Conservation (phyloP, 73 alveolate genomes). For the Symbiodinium pilosum region DNA sequence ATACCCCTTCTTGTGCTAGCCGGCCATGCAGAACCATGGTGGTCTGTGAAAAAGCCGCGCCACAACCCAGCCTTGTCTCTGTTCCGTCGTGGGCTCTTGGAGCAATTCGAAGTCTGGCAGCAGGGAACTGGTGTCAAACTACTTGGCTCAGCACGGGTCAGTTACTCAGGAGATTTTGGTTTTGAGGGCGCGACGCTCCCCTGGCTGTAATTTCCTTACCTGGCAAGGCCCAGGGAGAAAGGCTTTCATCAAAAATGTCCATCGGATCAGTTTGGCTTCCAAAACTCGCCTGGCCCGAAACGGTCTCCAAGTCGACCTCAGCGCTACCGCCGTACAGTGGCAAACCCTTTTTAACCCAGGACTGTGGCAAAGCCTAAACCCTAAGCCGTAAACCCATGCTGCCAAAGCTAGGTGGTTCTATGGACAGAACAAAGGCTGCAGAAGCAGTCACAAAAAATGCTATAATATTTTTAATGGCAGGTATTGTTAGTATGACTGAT, state of each 20-base stretch:
- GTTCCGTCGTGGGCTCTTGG: background rate
- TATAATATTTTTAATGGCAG: too few relatives aligned
- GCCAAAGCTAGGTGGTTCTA: too few relatives aligned
- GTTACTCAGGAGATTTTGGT: background rate
- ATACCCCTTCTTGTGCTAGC: too few relatives aligned
- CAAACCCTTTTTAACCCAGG: too few relatives aligned
- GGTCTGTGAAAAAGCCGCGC: too few relatives aligned
- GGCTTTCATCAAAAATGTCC: background rate
- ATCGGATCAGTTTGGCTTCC: background rate
- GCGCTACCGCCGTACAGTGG: too few relatives aligned
- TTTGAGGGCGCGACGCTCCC: background rate
- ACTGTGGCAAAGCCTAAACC: too few relatives aligned
- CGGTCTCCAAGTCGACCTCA: background rate
- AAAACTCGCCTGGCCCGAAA: background rate
- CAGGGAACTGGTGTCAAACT: background rate
- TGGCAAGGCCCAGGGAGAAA: background rate
- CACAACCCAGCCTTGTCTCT: background rate
- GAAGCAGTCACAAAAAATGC: background rate
- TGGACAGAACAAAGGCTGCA: background rate
- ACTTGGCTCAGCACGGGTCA: too few relatives aligned
- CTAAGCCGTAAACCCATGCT: too few relatives aligned
- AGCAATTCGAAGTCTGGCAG: background rate
- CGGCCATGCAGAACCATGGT: too few relatives aligned
- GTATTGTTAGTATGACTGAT: too few relatives aligned
- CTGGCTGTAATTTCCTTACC: background rate